These are phyloP conservation scores for Pseudonitzschia multiseries DNA, from an alignment of 108 stramenopile species.

Conservation along the genomic window DNA sequence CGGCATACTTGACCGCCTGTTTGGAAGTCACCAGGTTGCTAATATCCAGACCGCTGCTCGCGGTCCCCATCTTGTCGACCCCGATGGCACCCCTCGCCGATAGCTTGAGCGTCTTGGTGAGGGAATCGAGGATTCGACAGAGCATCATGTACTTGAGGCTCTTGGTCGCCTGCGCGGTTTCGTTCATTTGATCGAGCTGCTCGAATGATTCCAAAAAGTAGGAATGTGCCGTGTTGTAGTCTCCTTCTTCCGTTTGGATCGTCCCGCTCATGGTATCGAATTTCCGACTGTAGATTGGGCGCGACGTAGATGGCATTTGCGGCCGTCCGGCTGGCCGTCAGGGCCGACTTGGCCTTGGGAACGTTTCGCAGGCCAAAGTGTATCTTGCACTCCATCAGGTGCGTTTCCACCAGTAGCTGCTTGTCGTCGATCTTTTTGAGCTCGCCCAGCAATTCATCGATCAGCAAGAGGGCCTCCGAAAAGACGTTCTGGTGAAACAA, in stretches of 20 bases:
- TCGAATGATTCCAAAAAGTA: conserved; percentile 99
- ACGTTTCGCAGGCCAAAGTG: conserved; percentile 95
- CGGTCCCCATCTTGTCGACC: conserved; percentile 47
- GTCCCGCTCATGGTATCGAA: conserved; percentile 97
- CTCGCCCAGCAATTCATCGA: conserved; percentile 89
- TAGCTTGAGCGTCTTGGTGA: conserved; percentile 74
- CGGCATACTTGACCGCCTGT: conserved; percentile 95
- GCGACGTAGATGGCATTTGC: conserved; percentile 92
- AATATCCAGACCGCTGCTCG: conserved; percentile 59
- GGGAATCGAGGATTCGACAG: conserved; percentile 87
- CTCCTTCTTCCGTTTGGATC: conserved; percentile 96
- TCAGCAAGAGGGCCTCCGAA: conserved; percentile 81
- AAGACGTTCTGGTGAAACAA: conserved; percentile 81
- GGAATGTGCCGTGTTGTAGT: conserved; percentile 98
- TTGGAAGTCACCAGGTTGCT: conserved; percentile 81
- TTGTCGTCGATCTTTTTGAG: conserved; percentile 99
- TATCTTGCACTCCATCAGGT: conserved; percentile 92
- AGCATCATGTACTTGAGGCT: conserved; percentile 99
- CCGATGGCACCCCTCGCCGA: conserved; percentile 63
- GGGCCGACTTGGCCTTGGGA: conserved; percentile 97
- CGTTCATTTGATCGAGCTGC: conserved; percentile 90
- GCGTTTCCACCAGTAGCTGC: conserved; percentile 95
- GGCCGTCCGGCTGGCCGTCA: conserved; percentile 95
- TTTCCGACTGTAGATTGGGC: conserved; percentile 92
- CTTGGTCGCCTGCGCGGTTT: conserved; percentile 60